Conservation (phyloP, 352 stramenopile species). For the Globisporangium carolinianum region DNA sequence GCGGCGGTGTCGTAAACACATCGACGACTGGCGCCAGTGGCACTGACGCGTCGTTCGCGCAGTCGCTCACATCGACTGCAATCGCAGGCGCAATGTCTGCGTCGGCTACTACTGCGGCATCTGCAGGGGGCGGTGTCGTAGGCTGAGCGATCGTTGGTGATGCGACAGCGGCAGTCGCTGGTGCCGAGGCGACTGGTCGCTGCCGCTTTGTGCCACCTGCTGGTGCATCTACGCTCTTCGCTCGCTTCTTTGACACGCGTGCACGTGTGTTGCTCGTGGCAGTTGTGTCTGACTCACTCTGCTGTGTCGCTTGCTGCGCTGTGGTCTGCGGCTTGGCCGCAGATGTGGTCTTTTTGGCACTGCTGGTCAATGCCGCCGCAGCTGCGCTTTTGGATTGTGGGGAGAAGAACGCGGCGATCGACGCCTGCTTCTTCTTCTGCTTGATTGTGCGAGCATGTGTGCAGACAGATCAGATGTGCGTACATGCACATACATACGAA, state of each 20-base stretch:
- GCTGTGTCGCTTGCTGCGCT: not conserved
- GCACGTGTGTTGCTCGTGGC: not conserved
- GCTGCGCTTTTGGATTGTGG: conserved; percentile 27
- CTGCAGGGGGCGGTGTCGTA: not conserved
- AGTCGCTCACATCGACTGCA: not conserved
- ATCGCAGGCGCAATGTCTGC: not conserved
- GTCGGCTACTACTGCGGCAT: not conserved
- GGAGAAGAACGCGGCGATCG: conserved; percentile 78
- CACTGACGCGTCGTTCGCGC: not conserved
- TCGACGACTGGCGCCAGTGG: conserved; percentile 1
- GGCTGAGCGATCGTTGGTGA: not conserved
- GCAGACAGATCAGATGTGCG: not conserved
- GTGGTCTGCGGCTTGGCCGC: not conserved
- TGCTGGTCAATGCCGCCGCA: not conserved
- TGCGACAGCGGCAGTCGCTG: not conserved
- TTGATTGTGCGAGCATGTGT: not conserved
- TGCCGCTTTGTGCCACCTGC: conserved; percentile 6
- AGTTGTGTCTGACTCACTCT: conserved; percentile 5
- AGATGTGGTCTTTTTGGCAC: conserved; percentile 2
- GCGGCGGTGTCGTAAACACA: conserved; percentile 14
- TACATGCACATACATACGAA: not conserved
- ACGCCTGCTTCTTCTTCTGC: conserved; percentile 67
- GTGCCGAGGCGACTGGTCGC: not conserved
- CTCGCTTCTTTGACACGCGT: conserved; percentile 15
- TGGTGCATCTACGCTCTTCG: not conserved